These are phyloP conservation scores for Psilocybe subaeruginosa DNA, from an alignment of 768 basidiomycete genomes.

Conservation along the genomic window DNA sequence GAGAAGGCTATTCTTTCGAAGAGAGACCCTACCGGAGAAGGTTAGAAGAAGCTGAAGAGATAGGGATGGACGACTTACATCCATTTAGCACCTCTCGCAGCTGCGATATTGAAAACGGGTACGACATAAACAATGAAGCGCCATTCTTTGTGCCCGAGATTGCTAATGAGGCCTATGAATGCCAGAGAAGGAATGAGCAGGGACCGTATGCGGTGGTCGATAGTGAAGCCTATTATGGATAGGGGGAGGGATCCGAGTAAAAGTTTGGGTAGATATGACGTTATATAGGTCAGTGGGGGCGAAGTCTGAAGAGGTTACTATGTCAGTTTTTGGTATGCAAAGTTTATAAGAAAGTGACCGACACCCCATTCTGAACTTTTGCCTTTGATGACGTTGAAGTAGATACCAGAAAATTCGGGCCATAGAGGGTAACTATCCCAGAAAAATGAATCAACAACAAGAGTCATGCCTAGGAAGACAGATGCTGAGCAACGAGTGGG, in stretches of 20 bases:
- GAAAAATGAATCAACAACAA: slow-evolving; percentile 81
- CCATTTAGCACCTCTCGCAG: slow-evolving; percentile 63
- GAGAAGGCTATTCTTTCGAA: slow-evolving; percentile 49
- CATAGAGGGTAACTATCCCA: slow-evolving; percentile 77
- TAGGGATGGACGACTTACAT: slow-evolving; percentile 50
- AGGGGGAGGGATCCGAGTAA: slow-evolving; percentile 68
- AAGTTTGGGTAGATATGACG: slow-evolving; percentile 74
- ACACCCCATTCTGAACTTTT: slow-evolving; percentile 95
- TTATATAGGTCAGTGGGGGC: slow-evolving; percentile 69
- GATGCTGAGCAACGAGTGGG: neutral
- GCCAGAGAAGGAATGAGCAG: slow-evolving; percentile 53
- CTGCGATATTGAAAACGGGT: slow-evolving; percentile 79
- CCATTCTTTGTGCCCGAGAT: slow-evolving; percentile 95
- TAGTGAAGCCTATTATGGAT: slow-evolving; percentile 50
- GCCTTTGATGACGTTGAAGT: slow-evolving; percentile 87
- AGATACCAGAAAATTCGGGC: slow-evolving; percentile 82
- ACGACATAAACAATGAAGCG: slow-evolving; percentile 90
- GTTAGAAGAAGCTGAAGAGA: neutral
- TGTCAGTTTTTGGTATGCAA: neutral
- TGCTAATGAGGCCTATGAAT: slow-evolving; percentile 70
- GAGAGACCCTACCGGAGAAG: slow-evolving; percentile 39
- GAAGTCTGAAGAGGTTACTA: slow-evolving; percentile 48
- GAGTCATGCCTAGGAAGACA: slow-evolving; percentile 53
- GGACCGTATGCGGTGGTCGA: slow-evolving; percentile 51
- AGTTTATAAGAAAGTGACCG: slow-evolving; percentile 31